Evolutionary conservation across 75 land plant species (phyloP), one percentile per base, ranked within the genome.

Genomic region (Larix kaempferi): DNA sequence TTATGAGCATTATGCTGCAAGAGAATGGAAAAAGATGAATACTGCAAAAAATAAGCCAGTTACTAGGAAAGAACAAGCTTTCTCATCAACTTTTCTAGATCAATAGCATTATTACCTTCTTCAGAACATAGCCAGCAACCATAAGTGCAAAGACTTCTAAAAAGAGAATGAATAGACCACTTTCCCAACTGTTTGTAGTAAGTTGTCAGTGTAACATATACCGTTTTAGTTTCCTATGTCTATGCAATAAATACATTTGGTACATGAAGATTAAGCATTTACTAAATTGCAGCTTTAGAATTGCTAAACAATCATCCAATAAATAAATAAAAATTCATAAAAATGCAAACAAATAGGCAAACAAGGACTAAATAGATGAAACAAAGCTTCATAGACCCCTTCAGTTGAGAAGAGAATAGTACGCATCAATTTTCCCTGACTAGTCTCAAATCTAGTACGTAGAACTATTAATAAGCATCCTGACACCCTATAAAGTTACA

Each of bases 321-420:
- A 80, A 55, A 7, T 15, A 74, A 77, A 16, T 57, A 17, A 71
- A 12, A 23, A 10, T 25, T 17, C 3, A n/a, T 35, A n/a, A 57
- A n/a, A 8, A 56, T 64, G 27, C 22, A 41, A 56, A 17, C 27
- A 73, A 37, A 59, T 17, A 22, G 58, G 17, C 14, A 27, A 57
- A 27, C 23, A 4, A 14, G 21, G 14, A 22, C 16, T 73, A 62
- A 77, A 37, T 12, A 2, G 57, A 19, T 10, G 16, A 86, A 33
- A 41, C 33, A 57, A 41, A 15, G 6, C 15, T 57, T 80, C 16
- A 72, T 59, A 75, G 80, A 93, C 99, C 94, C 99, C 86, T 80
- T 93, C 99, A 15, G 96, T 96, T 12, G 99, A 96, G 80, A 96
- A 96, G 71, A 96, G 86, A 66, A 96, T 96, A 12, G 99, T 96